Conservation (phyloP, 257 asterid species). For the Cordia subcordata region DNA sequence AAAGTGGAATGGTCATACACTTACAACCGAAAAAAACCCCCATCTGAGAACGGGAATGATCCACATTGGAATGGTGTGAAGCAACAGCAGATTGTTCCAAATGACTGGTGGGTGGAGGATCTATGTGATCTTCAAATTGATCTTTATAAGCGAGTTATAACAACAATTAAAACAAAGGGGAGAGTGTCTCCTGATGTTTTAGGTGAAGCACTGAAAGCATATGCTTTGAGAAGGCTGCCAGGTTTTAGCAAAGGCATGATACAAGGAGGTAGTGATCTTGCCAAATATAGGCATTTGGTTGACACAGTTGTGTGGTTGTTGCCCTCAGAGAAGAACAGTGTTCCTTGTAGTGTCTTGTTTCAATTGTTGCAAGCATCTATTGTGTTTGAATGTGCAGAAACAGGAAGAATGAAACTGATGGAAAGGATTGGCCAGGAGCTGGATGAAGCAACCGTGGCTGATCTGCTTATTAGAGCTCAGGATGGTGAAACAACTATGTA, state of each 20-base stretch:
- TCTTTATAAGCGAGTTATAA: conserved; percentile 53
- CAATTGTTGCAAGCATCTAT: conserved; percentile 59
- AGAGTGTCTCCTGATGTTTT: conserved; percentile 44
- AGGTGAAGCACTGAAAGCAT: conserved; percentile 68
- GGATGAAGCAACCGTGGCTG: conserved; percentile 54
- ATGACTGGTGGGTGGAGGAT: conserved; percentile 95
- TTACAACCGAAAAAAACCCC: conserved; percentile 53
- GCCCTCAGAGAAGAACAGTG: conserved; percentile 47
- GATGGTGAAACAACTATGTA: conserved; percentile 46
- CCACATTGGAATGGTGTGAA: conserved; percentile 53
- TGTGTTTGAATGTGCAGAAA: conserved; percentile 50
- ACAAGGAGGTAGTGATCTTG: conserved; percentile 33
- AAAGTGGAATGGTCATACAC: conserved; percentile 74
- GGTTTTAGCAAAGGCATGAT: conserved; percentile 46
- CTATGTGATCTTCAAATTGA: conserved; percentile 75
- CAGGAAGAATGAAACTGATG: conserved; percentile 39
- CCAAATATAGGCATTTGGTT: conserved; percentile 46
- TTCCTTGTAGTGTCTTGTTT: conserved; percentile 56
- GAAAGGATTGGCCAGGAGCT: conserved; percentile 55
- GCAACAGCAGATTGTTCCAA: conserved; percentile 55
- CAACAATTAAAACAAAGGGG: conserved; percentile 53
- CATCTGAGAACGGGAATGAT: conserved; percentile 45
- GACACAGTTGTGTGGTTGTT: conserved; percentile 47
- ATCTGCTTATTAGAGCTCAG: conserved; percentile 48
- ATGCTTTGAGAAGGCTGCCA: conserved; percentile 49